Base-by-base conservation (phyloP, 2,329 filamentous ascomycete genomes). In the Aspergillus pseudonomiae region DNA sequence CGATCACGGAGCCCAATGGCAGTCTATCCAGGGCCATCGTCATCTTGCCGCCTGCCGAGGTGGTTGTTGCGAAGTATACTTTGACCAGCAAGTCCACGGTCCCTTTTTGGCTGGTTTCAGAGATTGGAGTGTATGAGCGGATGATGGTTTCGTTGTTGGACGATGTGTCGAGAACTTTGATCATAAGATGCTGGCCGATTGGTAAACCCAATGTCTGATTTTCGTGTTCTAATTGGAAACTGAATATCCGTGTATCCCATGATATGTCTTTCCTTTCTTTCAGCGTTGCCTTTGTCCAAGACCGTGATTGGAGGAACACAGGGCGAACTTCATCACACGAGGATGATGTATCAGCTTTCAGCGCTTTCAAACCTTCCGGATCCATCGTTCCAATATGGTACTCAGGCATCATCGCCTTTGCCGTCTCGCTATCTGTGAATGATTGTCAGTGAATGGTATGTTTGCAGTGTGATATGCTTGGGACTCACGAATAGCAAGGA, bases 311-410 rank as follows among this genome's bases (percentile, higher is more conserved):
- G 10, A 97, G 84, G 81, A 97, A 97, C 6, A 85, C 80, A 1
- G 84, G 76, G 1, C 88, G 83, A 6, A 82, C 81, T 26, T 79
- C 73, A 19, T 79, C 78, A 2, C 74, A 71, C n/a, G 77, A 74
- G 62, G 81, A 75, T 1, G 78, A 77, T 16, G 80, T 75, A 30
- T 79, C 79, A 60, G 81, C 77, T 16, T 83, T 80, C 2, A 95
- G 83, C 0, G 82, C 74, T 45, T 82, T 80, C 6, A 83, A 81
- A 1, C 89, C 86, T 24, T 81, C 81, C 67, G 87, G 80, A 69
- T 91, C 87, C 14, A 97, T 84, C 0, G 88, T 88, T 57, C 94
- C 94, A 67, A 97, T 88, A 76, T 97, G 93, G 73, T 96, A 96
- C 52, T 85, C 79, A 12, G 86, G 85, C 90, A 97, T 93, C 93